Base-by-base conservation (phyloP, 352 stramenopile genomes). In the Phytophthora kernoviae region DNA sequence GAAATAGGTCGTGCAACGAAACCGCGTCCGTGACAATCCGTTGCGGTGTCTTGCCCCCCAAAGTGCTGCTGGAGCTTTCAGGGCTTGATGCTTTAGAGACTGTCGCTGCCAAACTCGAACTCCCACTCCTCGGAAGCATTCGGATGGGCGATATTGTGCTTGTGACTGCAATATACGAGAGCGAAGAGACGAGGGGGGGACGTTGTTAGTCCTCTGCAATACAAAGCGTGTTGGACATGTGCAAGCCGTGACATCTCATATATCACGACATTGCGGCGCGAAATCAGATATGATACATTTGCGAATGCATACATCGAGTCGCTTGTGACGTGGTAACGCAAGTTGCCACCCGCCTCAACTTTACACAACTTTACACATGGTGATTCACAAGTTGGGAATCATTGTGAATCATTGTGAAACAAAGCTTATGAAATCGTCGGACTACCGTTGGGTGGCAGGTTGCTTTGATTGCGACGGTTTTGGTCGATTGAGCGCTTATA, bases 211-310 rank as follows among this genome's bases (percentile, higher is more conserved):
- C 60, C 24, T 30, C 24, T 30, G 24, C 24, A 30, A 30, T 30
- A 30, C 24, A 6, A 30, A 30, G 24, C 24, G 3, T 30, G 24
- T 30, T 30, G 24, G 24, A 30, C 24, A 30, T 30, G 24, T 30
- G 24, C 24, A 30, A 30, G 30, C 34, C 53, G 54, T 62, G 54
- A 62, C 54, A 60, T 54, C 50, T 70, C 47, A 65, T 70, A 70
- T 65, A 57, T 50, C 62, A 70, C 20, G 62, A 18, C 65, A 20
- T 36, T 22, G 20, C 33, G 42, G 33, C 22, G 50, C 30, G 24
- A 62, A 70, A 66, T 65, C 56, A 70, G 50, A 59, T 66, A 26
- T 70, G 62, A 70, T 70, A 58, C 27, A 20, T 44, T 39, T 33
- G 15, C 37, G 21, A 43, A 9, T 17, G 33, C 33, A 7, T 24